Evolutionary conservation across 1,284 basidiomycete genomes (phyloP), one percentile per base, ranked within the genome.

Genomic region (Irpex sp.): DNA sequence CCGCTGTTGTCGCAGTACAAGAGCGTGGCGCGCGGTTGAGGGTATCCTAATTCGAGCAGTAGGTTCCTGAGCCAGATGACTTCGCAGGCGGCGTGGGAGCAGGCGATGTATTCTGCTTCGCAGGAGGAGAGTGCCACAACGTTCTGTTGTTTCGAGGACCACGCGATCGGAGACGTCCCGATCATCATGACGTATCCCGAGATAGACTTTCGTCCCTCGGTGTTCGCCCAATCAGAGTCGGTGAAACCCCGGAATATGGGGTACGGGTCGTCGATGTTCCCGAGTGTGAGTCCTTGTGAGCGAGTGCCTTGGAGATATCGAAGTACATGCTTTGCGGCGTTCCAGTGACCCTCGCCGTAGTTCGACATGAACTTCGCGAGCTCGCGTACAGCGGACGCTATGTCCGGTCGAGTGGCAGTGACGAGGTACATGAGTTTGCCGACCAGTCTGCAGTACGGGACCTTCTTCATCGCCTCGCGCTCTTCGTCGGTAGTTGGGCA

Each of bases 51-150:
- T 47, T 77, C 72, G 31, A 31, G 4, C 31, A 3, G 65, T 11
- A 78, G 65, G 44, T 74, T 70, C 6, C 69, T 59, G 2, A 82
- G 67, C 79, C 78, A 83, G 0, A 76, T 38, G 2, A 73, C 66
- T 62, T 83, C 78, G 19, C 49, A 51, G n/a, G 36, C 71, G 0
- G 66, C 2, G 72, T 66, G 9, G 74, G 67, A 2, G 77, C 77
- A 2, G 57, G 54, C n/a, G 38, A 36, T 51, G 52, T 34, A 13
- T 61, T 61, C 15, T 15, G 58, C 5, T 75, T 64, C 8, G 62
- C 68, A 51, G 64, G 63, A 2, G 62, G 62, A 26, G 64, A 62
- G 56, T 60, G 40, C 40, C 11, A 47, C 40, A 2, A 47, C 40
- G 40, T 9, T n/a, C n/a, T 47, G 40, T n/a, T 47, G 40, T n/a